These are phyloP conservation scores for Mycena galopus DNA, from an alignment of 768 basidiomycete species.

Conservation along the genomic window DNA sequence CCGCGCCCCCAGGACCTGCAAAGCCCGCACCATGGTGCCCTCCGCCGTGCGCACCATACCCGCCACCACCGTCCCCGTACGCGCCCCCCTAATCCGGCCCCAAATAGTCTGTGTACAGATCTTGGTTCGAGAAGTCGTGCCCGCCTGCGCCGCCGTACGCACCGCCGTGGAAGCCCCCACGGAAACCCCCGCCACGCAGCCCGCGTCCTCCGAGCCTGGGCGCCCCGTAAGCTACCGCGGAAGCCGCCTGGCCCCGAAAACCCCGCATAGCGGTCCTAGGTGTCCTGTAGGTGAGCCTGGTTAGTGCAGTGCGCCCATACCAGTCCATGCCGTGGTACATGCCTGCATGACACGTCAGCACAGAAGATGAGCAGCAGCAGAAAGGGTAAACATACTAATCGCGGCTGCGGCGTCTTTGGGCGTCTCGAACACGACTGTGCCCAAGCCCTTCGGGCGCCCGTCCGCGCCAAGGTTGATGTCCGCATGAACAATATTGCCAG, in stretches of 20 bases:
- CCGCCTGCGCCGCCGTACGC: conserved; percentile 61
- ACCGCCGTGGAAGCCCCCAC: conserved; percentile 51
- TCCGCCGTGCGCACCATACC: conserved; percentile 49
- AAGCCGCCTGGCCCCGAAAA: conserved; percentile 77
- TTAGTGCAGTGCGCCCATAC: conserved; percentile 80
- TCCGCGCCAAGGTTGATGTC: conserved; percentile 96
- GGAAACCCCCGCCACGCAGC: conserved; percentile 56
- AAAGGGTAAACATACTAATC: conserved; percentile 73
- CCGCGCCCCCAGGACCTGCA: conserved; percentile 46
- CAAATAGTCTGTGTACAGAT: conserved; percentile 93
- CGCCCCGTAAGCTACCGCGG: conserved; percentile 72
- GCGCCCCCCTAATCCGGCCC: conserved; percentile 80
- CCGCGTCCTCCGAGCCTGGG: conserved; percentile 52
- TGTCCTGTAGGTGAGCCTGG: not conserved
- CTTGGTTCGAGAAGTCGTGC: conserved; percentile 87
- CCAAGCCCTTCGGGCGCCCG: conserved; percentile 94
- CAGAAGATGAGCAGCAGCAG: not conserved
- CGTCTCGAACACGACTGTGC: conserved; percentile 96
- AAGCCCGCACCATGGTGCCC: conserved; percentile 47
- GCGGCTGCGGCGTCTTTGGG: conserved; percentile 92
- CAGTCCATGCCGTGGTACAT: conserved; percentile 99
- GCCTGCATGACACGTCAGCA: conserved; percentile 55
- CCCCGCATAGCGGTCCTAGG: conserved; percentile 89
- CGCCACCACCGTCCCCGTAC: conserved; percentile 46
- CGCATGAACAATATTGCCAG: conserved; percentile 94